phyloP scores from a whole-genome alignment of 495 filamentous ascomycete genomes.

The Xylona heveae region DNA sequence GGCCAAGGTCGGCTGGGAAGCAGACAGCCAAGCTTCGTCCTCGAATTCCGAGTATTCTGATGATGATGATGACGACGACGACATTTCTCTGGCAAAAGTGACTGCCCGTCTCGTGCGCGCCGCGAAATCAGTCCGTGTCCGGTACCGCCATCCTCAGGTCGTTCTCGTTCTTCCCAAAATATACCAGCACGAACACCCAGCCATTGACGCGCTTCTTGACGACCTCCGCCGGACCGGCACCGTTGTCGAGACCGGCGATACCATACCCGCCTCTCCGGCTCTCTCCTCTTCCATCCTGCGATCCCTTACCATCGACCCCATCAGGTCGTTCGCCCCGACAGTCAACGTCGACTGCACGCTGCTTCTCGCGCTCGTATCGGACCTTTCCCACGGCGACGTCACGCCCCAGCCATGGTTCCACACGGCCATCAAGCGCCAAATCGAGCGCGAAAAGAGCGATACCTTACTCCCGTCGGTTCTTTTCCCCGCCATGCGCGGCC shows the following conservation, averaged over 20 bases:
- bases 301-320: constrained; percentile 29
- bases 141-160: constrained; percentile 34
- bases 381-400: constrained; percentile 38
- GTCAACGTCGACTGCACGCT: constrained; percentile 60
- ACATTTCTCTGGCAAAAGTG: constrained; percentile 21
- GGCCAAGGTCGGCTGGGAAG: constrained; percentile 41
- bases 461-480: constrained; percentile 36
- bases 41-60: constrained; percentile 15
- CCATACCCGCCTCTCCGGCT: constrained; percentile 6
- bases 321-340: constrained; percentile 29
- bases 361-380: constrained; percentile 47
- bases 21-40: too few relatives aligned
- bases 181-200: constrained; percentile 21
- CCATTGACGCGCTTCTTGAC: constrained; percentile 34
- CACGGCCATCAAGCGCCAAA: constrained; percentile 36
- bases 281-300: constrained; percentile 16
- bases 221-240: constrained; percentile 34
- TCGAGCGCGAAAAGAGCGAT: constrained; percentile 37
- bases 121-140: constrained; percentile 28
- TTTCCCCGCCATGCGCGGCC: constrained; percentile 35
- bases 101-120: too few relatives aligned
- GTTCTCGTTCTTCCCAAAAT: constrained; percentile 40
- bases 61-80: constrained; percentile 10
- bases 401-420: constrained; percentile 25
- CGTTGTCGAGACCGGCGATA: constrained; percentile 18